A percentile compares a stretch with the other conserved stretches of the same genome.
Evolutionary conservation across 768 basidiomycete species (phyloP).

Genomic region (Myochromella boudieri): DNA sequence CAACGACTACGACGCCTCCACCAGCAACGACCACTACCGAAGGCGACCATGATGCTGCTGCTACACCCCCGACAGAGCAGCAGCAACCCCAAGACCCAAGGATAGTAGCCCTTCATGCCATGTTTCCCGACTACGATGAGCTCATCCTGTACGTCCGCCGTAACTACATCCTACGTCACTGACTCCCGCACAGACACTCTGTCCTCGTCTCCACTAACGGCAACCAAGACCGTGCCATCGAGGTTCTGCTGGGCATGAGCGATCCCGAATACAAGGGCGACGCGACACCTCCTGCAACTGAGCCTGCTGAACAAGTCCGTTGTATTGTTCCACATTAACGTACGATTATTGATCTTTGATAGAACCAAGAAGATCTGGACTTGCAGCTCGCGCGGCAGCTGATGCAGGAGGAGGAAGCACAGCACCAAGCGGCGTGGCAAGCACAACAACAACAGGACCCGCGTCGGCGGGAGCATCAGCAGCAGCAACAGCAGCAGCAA

Average conservation of each 20-base stretch:
- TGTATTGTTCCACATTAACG: neutral
- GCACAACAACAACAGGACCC: constrained; percentile 21
- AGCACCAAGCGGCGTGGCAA: constrained; percentile 37
- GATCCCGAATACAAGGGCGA: constrained; percentile 70
- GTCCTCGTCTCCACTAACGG: constrained; percentile 72
- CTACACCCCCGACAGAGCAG: constrained; percentile 10
- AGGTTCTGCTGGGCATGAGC: constrained; percentile 79
- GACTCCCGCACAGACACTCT: neutral
- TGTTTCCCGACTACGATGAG: constrained; percentile 84
- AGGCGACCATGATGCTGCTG: no score
- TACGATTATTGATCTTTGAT: no score
- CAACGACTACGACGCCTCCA: no score
- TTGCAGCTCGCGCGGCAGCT: constrained; percentile 77
- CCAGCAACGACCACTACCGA: neutral
- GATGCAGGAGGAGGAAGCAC: constrained; percentile 59
- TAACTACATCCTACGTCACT: neutral
- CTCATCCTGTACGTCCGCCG: constrained; percentile 55
- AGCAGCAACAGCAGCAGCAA: constrained; percentile 10
- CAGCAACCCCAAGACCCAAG: constrained; percentile 41
- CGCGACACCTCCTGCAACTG: constrained; percentile 11
- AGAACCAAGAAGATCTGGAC: constrained; percentile 72
- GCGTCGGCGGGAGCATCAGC: constrained; percentile 7
- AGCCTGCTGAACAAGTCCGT: neutral
- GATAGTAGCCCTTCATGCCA: constrained; percentile 55
- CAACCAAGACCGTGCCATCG: constrained; percentile 74